Percentiles rank a stretch among this genome's conserved stretches.
Evolutionary conservation across 1,284 basidiomycete genomes (phyloP).

Genomic region (Sporisorium graminicola): DNA sequence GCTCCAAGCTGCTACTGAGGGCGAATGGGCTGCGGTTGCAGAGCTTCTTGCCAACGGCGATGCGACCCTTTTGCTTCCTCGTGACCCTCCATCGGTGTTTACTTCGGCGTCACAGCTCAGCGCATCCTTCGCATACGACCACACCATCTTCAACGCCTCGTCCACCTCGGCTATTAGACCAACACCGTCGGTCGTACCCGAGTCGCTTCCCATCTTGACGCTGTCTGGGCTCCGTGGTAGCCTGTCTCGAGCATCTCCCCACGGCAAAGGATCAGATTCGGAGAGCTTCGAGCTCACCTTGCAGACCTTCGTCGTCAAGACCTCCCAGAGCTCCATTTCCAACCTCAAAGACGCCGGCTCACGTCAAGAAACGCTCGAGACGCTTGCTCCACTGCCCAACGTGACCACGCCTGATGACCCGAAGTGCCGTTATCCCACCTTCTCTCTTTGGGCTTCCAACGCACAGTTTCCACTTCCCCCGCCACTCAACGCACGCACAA

Average conservation of each 20-base stretch:
- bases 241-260: conserved; percentile 69
- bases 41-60: conserved; percentile 79
- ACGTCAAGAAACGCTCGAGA: conserved; percentile 72
- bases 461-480: conserved; percentile 78
- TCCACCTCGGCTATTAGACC: not conserved
- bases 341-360: conserved; percentile 75
- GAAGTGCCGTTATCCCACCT: conserved; percentile 15
- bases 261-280: not conserved
- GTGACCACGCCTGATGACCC: conserved; percentile 59
- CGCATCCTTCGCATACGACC: conserved; percentile 71
- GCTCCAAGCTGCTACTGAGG: conserved; percentile 82
- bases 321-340: conserved; percentile 5
- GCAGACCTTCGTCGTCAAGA: conserved; percentile 20
- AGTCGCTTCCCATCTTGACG: conserved; percentile 72
- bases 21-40: conserved; percentile 78
- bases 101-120: conserved; percentile 53
- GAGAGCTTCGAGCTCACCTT: conserved; percentile 8
- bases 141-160: conserved; percentile 75
- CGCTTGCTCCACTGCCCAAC: conserved; percentile 71
- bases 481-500: conserved; percentile 70
- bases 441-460: conserved; percentile 70
- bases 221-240: conserved; percentile 83
- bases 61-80: conserved; percentile 81
- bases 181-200: not conserved
- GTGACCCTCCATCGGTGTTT: conserved; percentile 72